phyloP scores from a whole-genome alignment of 2,329 filamentous ascomycete genomes.

The Arthrobotrys sinensis region DNA sequence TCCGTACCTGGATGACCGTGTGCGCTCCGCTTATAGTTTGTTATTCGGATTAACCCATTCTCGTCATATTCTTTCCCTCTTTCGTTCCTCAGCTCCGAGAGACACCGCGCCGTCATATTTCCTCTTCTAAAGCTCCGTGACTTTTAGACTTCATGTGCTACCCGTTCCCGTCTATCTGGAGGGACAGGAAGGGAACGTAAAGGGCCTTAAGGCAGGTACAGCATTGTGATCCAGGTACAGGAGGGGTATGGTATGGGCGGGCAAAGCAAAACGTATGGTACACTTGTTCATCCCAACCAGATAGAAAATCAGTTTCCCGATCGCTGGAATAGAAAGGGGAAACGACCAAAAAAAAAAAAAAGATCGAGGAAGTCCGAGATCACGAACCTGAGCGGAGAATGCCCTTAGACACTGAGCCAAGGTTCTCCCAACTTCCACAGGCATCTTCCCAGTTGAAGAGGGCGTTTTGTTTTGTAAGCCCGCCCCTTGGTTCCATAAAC shows the following conservation, averaged over 20 bases:
- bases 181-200: not conserved
- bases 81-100: conserved; percentile 48
- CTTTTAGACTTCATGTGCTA: conserved; percentile 40
- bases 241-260: not conserved
- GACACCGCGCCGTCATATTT: conserved; percentile 17
- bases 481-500: conserved; percentile 5
- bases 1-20: not conserved
- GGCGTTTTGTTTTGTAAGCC: conserved; percentile 28
- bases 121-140: not conserved
- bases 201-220: conserved; percentile 20
- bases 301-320: conserved; percentile 7
- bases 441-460: conserved; percentile 44
- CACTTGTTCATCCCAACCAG: conserved; percentile 29
- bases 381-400: conserved; percentile 12
- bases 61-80: conserved; percentile 32
- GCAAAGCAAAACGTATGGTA: not conserved
- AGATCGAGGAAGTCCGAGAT: not conserved
- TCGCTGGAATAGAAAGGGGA: conserved; percentile 9
- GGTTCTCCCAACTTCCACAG: conserved; percentile 30
- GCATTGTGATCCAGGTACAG: conserved; percentile 29
- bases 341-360: not conserved
- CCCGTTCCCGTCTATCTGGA: conserved; percentile 21
- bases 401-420: not conserved
- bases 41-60: conserved; percentile 28
- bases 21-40: conserved; percentile 2